Evolutionary conservation across 306 rosid genomes (phyloP), one percentile per base, ranked within the genome.

Genomic region (Vicia faba): DNA sequence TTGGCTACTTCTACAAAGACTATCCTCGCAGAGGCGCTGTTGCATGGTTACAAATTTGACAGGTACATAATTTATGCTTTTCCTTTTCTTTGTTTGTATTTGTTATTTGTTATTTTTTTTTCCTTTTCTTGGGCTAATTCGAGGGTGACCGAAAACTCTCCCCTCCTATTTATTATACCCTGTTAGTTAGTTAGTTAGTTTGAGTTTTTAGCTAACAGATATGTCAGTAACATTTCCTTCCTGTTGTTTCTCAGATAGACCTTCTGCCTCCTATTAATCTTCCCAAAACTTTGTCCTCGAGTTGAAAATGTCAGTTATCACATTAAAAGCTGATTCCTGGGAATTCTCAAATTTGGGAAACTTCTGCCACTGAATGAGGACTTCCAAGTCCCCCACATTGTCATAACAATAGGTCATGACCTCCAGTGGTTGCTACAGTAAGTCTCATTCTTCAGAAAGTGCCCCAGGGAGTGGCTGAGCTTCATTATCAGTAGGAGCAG

Each of bases 1-100:
- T 85, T 92, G 72, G 98, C 96, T 62, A 92, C 98, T 75, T 92
- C 98, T 73, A 92, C 98, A 40, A 92, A 92, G 79, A 92, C 98
- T 41, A 92, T 92, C 75, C 98, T 92, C 72, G 98, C 98, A 0
- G 98, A 92, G 68, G 84, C 96, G 65, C 70, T 92, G 58, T 70
- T 92, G 80, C 98, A 92, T 75, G 92, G 98, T 68, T 92, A 87
- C 89, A 92, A 92, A 80, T 92, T 92, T 75, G 98, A 92, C 77
- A 92, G 98, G 98, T 90, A 70, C 45, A 60, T 4, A 68, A 41
- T 71, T 38, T 62, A 39, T 63, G 35, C 75, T 59, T 48, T 71
- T 44, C 51, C 43, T 11, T 61, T 53, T 18, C 38, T 59, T 7
- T 41, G 29, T 72, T 62, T 50, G 16, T 26, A 38, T 49, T 36